phyloP scores from a whole-genome alignment of 2,329 filamentous ascomycete species.

The Calycina herbarum region DNA sequence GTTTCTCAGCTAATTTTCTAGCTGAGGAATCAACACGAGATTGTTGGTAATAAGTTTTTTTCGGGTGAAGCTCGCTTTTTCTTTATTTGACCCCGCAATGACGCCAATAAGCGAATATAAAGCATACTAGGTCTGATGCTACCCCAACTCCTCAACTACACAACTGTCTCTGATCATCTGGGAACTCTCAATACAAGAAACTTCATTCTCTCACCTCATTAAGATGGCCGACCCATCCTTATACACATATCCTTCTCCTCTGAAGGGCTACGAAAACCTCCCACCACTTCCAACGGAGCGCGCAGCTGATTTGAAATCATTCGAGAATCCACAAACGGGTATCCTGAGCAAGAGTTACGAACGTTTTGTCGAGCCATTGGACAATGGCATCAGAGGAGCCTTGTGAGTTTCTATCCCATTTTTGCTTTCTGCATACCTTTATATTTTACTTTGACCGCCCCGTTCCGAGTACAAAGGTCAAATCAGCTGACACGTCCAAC shows the following conservation, averaged over 20 bases:
- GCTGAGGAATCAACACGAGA: too few relatives aligned
- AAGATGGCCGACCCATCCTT: constrained; percentile 50
- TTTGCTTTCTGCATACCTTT: neutral
- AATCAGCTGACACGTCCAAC: neutral
- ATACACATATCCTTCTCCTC: constrained; percentile 52
- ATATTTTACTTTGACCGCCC: neutral
- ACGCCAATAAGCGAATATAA: too few relatives aligned
- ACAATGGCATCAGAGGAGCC: constrained; percentile 65
- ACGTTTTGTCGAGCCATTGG: constrained; percentile 66
- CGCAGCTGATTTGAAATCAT: constrained; percentile 73
- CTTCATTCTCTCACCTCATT: neutral
- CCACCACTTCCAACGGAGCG: constrained; percentile 46
- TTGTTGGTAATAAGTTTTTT: too few relatives aligned
- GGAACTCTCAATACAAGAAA: neutral
- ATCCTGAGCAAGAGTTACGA: constrained; percentile 68
- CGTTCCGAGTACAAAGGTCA: neutral
- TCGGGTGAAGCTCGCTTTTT: too few relatives aligned
- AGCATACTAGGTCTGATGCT: too few relatives aligned
- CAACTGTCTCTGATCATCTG: neutral
- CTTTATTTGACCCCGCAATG: too few relatives aligned
- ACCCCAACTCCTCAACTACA: neutral
- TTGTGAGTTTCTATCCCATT: constrained; percentile 56
- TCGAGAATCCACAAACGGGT: constrained; percentile 63
- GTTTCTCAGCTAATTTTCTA: too few relatives aligned
- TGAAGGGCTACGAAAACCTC: constrained; percentile 50